Evolutionary conservation across 139 green algal species (phyloP).

Genomic region (Auxenochlorella pyrenoidosa): DNA sequence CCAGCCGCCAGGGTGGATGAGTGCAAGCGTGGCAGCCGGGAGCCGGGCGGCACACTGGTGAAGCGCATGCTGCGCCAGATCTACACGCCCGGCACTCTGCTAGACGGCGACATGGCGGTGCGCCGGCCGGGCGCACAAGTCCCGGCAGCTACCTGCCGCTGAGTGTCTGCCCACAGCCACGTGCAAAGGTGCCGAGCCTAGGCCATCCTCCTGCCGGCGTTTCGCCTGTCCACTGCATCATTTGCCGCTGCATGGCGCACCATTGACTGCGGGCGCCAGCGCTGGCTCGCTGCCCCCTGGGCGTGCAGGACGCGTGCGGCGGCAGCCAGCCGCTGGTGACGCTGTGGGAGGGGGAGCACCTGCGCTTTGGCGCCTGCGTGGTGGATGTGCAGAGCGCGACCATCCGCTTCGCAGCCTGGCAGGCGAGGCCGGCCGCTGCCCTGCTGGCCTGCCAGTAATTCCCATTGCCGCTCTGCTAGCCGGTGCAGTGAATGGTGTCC

Average conservation of each 20-base stretch:
- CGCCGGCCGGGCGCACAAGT: neutral
- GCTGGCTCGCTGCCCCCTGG: neutral
- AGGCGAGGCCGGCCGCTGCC: neutral
- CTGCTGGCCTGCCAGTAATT: neutral
- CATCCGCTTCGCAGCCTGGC: slow-evolving; percentile 30
- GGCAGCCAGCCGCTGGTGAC: slow-evolving; percentile 44
- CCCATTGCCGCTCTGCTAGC: no score
- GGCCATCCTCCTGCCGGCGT: neutral
- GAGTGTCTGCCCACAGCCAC: neutral
- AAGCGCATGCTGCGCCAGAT: slow-evolving; percentile 58
- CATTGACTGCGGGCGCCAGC: no score
- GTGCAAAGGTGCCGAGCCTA: neutral
- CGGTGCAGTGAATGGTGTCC: no score
- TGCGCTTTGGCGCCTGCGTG: slow-evolving; percentile 49
- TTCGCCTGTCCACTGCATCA: neutral
- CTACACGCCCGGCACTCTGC: slow-evolving; percentile 70
- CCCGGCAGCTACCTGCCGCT: neutral
- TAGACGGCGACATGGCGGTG: slow-evolving; percentile 41
- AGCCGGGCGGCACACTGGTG: slow-evolving; percentile 46
- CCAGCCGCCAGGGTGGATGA: slow-evolving; percentile 6
- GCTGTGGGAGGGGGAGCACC: slow-evolving; percentile 43
- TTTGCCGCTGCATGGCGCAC: no score
- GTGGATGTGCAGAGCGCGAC: slow-evolving; percentile 53
- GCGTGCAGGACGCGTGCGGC: slow-evolving; percentile 9
- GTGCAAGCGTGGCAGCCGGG: neutral